Percentiles rank a stretch among this genome's conserved stretches.
Evolutionary conservation across 192 early-diverging fungal genomes (phyloP).

Genomic region (Linderina pennispora): DNA sequence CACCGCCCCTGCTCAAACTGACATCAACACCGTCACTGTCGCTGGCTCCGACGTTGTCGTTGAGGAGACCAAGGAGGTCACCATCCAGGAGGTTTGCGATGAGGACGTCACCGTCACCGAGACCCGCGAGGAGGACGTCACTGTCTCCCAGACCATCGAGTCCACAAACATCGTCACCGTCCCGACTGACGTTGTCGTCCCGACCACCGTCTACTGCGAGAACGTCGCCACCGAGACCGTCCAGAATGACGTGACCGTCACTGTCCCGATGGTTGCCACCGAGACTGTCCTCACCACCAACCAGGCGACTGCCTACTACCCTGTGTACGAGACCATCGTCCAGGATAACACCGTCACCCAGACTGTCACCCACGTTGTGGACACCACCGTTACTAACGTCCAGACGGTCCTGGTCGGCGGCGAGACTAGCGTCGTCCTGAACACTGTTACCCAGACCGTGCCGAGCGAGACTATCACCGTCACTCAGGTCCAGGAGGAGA

Average conservation of each 20-base stretch:
- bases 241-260: background rate
- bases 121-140: background rate
- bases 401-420: background rate
- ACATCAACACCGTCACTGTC: background rate
- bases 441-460: conserved; percentile 1
- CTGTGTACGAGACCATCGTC: conserved; percentile 5
- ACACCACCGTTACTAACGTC: background rate
- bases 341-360: background rate
- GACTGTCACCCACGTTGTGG: conserved; percentile 5
- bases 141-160: background rate
- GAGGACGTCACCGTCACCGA: background rate
- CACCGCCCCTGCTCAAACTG: background rate
- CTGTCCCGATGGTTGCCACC: background rate
- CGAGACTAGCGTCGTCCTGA: background rate
- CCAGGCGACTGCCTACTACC: background rate
- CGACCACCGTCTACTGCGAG: background rate
- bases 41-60: background rate
- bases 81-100: background rate
- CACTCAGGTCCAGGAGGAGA: background rate
- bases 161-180: background rate
- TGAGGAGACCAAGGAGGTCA: background rate
- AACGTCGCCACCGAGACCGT: background rate
- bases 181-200: background rate
- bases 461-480: background rate
- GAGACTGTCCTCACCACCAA: background rate